Base-by-base conservation (phyloP, 202 grass and related monocot species). In the Hordeum pubiflorum region DNA sequence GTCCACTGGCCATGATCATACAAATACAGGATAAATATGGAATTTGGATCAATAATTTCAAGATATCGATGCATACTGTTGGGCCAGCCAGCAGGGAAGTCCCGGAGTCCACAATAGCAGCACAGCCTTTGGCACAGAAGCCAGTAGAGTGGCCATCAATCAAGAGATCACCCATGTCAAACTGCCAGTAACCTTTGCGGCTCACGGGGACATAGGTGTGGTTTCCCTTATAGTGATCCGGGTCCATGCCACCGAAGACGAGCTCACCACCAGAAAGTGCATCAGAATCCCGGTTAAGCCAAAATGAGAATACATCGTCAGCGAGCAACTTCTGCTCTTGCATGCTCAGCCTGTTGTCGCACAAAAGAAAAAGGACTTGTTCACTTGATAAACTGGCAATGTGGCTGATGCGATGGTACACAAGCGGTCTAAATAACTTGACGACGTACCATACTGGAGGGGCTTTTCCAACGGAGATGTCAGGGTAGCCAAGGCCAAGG, bases 81-180 rank as follows among this genome's bases (percentile, higher is more conserved):
- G 96, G 96, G 21, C 96, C 96, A 0, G 85, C 87, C 33, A 99
- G 74, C 72, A 99, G 74, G 59, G 96, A 99, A 83, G 96, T 99
- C 62, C 96, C 92, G 23, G 96, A 99, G 83, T 99, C 96, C 1
- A 90, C 96, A 66, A 91, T 99, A 39, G 96, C 96, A 22, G 84
- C 90, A 87, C 96, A 99, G 15, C 96, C 96, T 44, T 81, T 74
- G 56, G 89, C 78, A 27, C 96, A 99, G 69, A 93, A 99, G 74
- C 96, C 91, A 54, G 96, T 95, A 58, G 92, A 91, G n/a, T 95
- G 85, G 64, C 89, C 96, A 78, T 91, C 92, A 81, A 99, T 86
- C 15, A 95, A 89, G 68, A 95, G 82, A 91, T 93, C 96, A 15
- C 92, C 96, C 92, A 99, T 99, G 75, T 93, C 65, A 75, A 99